Evolutionary conservation across 371 early-diverging fungal genomes (phyloP).

Genomic region (Lichtheimia corymbifera): DNA sequence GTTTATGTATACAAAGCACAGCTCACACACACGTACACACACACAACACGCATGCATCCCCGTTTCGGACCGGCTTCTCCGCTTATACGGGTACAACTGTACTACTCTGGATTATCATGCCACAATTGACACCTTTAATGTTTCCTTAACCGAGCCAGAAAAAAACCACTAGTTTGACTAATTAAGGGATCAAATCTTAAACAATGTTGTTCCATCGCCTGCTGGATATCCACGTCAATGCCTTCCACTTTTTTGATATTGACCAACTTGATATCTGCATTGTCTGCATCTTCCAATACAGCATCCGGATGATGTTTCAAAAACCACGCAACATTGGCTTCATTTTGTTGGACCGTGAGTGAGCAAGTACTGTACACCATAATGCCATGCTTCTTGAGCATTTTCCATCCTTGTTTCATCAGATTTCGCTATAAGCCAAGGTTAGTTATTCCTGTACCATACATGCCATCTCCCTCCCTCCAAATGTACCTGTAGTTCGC

Average conservation of each 20-base stretch:
- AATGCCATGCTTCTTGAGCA: slow-evolving; percentile 56
- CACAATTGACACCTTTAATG: neutral
- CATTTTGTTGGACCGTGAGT: slow-evolving; percentile 79
- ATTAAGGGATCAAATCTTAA: slow-evolving; percentile 68
- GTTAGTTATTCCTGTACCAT: neutral
- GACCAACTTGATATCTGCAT: slow-evolving; percentile 24
- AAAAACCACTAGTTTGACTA: slow-evolving; percentile 75
- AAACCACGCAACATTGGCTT: slow-evolving; percentile 79
- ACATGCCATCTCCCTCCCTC: neutral
- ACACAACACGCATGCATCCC: neutral
- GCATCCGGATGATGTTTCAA: slow-evolving; percentile 50
- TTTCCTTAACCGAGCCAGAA: slow-evolving; percentile 72
- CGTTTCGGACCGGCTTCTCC: neutral
- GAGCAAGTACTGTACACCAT: slow-evolving; percentile 91
- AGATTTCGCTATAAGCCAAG: slow-evolving; percentile 53
- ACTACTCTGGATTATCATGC: neutral
- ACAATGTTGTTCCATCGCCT: slow-evolving; percentile 25
- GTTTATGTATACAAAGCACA: neutral
- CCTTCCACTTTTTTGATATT: slow-evolving; percentile 51
- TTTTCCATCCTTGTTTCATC: slow-evolving; percentile 18
- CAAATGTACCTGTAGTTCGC: slow-evolving; percentile 45
- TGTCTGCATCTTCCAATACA: slow-evolving; percentile 40
- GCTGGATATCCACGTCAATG: slow-evolving; percentile 45
- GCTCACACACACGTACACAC: neutral
- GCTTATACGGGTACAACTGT: neutral